Percentiles rank a stretch among this genome's conserved stretches.
Conservation (phyloP, 1,139 yeast genomes). For the Ashbya aceris region DNA sequence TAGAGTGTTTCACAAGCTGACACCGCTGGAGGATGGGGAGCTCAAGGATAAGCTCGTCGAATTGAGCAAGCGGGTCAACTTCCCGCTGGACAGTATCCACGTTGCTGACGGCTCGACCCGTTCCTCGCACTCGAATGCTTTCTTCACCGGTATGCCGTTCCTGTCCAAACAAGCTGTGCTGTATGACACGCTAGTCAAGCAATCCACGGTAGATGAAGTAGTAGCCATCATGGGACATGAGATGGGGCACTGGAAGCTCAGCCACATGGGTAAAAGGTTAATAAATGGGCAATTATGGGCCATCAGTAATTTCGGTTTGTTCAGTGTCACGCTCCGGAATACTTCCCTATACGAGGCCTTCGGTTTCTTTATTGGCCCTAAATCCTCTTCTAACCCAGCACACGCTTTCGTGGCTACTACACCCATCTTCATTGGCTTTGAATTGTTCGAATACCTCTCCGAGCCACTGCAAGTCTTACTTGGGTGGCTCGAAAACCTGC, state of each 20-base stretch:
- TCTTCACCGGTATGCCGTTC: conserved; percentile 94
- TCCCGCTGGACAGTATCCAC: conserved; percentile 77
- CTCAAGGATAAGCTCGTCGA: conserved; percentile 72
- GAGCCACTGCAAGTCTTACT: conserved; percentile 66
- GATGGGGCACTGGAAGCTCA: conserved; percentile 93
- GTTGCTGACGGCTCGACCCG: conserved; percentile 94
- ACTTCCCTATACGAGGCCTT: conserved; percentile 66
- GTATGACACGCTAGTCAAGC: conserved; percentile 80
- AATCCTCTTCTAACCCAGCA: conserved; percentile 10
- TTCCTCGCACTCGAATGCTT: conserved; percentile 93
- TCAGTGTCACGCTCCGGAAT: conserved; percentile 74
- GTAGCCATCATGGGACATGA: conserved; percentile 96
- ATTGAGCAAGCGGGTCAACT: conserved; percentile 65
- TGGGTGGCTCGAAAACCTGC: conserved; percentile 55
- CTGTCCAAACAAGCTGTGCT: conserved; percentile 81
- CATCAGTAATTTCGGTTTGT: conserved; percentile 56
- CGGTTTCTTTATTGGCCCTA: conserved; percentile 46
- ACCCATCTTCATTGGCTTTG: conserved; percentile 75
- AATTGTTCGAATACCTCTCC: conserved; percentile 63
- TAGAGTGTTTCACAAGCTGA: conserved; percentile 84
- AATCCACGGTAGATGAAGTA: conserved; percentile 67
- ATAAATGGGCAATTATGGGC: conserved; percentile 55
- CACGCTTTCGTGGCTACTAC: conserved; percentile 32
- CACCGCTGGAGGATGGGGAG: conserved; percentile 86
- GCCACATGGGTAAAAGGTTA: conserved; percentile 71